phyloP scores from a whole-genome alignment of 2,329 filamentous ascomycete genomes.

The Pseudocercospora vitis region DNA sequence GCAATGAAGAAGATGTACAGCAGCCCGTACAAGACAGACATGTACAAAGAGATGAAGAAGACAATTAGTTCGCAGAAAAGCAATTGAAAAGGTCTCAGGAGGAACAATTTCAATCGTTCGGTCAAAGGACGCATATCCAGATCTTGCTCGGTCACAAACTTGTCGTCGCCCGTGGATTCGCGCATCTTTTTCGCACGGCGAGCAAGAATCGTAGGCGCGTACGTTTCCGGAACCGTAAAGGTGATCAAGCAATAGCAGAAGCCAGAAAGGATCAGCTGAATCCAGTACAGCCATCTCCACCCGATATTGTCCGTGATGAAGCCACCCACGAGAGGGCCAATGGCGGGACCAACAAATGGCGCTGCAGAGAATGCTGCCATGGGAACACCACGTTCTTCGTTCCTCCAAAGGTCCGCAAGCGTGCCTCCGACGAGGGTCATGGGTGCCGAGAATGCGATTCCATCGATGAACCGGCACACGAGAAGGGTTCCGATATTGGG shows the following conservation, averaged over 20 bases:
- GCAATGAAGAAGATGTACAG: conserved; percentile 67
- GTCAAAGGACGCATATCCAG: conserved; percentile 69
- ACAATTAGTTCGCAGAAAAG: conserved; percentile 83
- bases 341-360: conserved; percentile 34
- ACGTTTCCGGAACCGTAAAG: conserved; percentile 89
- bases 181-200: conserved; percentile 69
- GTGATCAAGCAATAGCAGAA: conserved; percentile 73
- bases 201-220: conserved; percentile 74
- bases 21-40: conserved; percentile 28
- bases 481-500: conserved; percentile 57
- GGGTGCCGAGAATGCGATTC: conserved; percentile 53
- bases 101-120: conserved; percentile 70
- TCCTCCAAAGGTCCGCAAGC: conserved; percentile 33
- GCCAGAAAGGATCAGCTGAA: conserved; percentile 74
- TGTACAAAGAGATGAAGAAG: conserved; percentile 79
- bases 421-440: conserved; percentile 48
- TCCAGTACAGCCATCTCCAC: conserved; percentile 66
- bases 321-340: conserved; percentile 64
- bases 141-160: conserved; percentile 77
- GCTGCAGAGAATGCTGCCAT: conserved; percentile 36
- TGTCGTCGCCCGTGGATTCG: conserved; percentile 63
- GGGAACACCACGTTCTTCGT: conserved; percentile 36
- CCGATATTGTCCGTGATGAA: conserved; percentile 64
- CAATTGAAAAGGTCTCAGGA: conserved; percentile 80
- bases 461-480: conserved; percentile 56